phyloP scores from a whole-genome alignment of 2,329 filamentous ascomycete genomes.

The Xylaria multiplex region DNA sequence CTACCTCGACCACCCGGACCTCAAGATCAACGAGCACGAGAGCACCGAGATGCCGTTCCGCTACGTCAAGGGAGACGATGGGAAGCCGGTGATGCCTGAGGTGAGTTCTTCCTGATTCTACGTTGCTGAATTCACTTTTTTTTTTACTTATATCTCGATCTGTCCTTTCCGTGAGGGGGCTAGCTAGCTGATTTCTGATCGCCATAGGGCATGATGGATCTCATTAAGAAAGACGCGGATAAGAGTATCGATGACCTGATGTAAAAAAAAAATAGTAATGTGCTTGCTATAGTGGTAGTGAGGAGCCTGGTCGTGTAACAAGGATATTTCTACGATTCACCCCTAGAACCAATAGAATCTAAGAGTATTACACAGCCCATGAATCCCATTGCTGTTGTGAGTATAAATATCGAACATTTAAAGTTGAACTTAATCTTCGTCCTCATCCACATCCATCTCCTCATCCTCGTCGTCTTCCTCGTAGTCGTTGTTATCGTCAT shows the following conservation, averaged over 20 bases:
- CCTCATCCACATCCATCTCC: constrained; percentile 43
- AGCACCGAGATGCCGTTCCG: constrained; percentile 98
- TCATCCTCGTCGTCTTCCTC: constrained; percentile 32
- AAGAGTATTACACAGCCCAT: neutral
- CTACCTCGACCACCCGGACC: constrained; percentile 88
- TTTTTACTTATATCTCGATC: neutral
- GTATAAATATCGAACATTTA: neutral
- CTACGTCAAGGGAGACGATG: constrained; percentile 81
- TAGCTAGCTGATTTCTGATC: neutral
- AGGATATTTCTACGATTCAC: neutral
- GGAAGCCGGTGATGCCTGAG: constrained; percentile 89
- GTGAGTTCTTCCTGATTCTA: constrained; percentile 60
- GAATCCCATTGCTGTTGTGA: neutral
- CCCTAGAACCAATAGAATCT: neutral
- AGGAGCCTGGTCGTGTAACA: neutral
- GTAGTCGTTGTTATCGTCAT: constrained; percentile 31
- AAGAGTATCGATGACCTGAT: constrained; percentile 90
- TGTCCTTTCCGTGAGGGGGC: neutral
- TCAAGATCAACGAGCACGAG: constrained; percentile 90
- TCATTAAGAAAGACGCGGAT: constrained; percentile 93
- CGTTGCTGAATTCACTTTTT: neutral
- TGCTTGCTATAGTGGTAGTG: neutral
- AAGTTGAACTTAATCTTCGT: constrained; percentile 14
- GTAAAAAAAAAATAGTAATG: constrained; percentile 49
- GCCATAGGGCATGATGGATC: constrained; percentile 87